phyloP scores from a whole-genome alignment of 306 rosid genomes.

The Rosa multiflora region DNA sequence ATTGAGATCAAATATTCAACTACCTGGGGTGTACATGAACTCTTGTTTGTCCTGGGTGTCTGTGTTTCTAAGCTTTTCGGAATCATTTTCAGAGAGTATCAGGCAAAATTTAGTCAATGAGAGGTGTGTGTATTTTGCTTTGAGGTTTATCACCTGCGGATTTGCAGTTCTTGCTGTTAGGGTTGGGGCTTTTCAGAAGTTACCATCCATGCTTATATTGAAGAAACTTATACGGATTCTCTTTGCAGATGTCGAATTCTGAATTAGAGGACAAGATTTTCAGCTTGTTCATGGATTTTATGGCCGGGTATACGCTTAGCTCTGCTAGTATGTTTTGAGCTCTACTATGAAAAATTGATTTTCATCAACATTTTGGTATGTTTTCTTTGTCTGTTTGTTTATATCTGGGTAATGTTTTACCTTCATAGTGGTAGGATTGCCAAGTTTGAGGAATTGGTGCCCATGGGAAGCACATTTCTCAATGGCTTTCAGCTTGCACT shows the following conservation, averaged over 20 bases:
- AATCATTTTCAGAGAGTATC: neutral
- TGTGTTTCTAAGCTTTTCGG: neutral
- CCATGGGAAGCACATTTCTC: constrained; percentile 57
- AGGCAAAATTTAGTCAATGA: neutral
- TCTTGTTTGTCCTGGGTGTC: neutral
- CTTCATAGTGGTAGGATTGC: constrained; percentile 44
- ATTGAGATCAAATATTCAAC: neutral
- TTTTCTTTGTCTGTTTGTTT: neutral
- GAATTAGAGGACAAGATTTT: constrained; percentile 33
- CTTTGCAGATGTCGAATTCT: constrained; percentile 23
- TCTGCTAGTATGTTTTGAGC: neutral
- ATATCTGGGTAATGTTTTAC: constrained; percentile 21
- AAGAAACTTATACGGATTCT: neutral
- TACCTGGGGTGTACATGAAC: neutral
- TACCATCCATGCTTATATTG: neutral
- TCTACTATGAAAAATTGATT: no score
- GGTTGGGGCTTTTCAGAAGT: neutral
- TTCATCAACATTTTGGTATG: neutral
- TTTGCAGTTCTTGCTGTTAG: neutral
- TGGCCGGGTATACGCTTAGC: constrained; percentile 51
- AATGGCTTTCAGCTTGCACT: constrained; percentile 63
- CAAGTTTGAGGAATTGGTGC: constrained; percentile 60
- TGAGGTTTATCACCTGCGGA: neutral
- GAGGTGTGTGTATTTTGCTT: neutral
- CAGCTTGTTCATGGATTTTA: constrained; percentile 50